phyloP scores from a whole-genome alignment of 1,139 yeast genomes.

The Nadsonia commutata region DNA sequence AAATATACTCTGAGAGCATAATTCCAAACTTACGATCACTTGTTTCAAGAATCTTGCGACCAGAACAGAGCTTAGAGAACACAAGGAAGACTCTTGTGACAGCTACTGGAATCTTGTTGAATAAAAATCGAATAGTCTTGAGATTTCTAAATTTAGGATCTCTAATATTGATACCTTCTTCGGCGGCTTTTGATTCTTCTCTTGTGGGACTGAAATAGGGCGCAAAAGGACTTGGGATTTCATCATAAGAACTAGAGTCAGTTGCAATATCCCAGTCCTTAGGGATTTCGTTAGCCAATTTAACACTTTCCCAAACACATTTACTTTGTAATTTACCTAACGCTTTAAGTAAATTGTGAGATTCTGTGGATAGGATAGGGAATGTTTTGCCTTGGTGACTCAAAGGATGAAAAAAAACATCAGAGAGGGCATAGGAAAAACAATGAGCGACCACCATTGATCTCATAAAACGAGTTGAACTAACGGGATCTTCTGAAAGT shows the following conservation, averaged over 20 bases:
- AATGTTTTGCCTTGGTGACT: background rate
- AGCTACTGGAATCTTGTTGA: conserved; percentile 6
- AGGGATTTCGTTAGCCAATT: conserved; percentile 4
- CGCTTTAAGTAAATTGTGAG: background rate
- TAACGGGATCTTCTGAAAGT: background rate
- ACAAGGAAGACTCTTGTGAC: conserved; percentile 2
- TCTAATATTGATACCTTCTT: conserved; percentile 1
- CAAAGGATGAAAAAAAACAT: background rate
- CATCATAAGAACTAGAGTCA: background rate
- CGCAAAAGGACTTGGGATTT: background rate
- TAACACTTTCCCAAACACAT: conserved; percentile 5
- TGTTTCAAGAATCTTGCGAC: background rate
- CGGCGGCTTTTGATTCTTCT: background rate
- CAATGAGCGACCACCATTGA: background rate
- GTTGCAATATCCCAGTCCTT: conserved; percentile 6
- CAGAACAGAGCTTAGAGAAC: conserved; percentile 2
- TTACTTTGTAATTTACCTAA: background rate
- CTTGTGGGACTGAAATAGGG: background rate
- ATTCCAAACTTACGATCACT: conserved; percentile 14
- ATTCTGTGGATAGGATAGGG: background rate
- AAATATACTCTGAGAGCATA: conserved; percentile 19
- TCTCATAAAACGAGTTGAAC: background rate
- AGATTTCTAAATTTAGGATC: conserved; percentile 5
- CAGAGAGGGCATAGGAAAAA: background rate
- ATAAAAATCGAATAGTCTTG: conserved; percentile 4